Base-by-base conservation (phyloP, 345 rosid species). In the Pistacia vera region DNA sequence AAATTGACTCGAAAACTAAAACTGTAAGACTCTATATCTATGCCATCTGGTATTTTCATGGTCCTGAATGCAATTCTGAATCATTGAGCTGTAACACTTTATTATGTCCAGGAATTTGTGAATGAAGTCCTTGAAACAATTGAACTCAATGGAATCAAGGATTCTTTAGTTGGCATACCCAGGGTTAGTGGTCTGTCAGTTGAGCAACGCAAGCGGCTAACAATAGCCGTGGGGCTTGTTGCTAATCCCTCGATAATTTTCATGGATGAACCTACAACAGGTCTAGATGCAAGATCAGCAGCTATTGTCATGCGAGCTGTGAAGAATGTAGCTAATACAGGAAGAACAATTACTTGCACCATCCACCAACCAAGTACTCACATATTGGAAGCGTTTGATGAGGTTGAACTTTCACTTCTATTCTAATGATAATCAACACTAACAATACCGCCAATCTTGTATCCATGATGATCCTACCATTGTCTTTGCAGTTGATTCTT, bases 1-100 rank as follows among this genome's bases (percentile, higher is more conserved):
- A 79, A 70, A 83, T 79, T 35, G 82, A 83, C 70, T 4, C 46
- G 18, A 77, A 75, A 81, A 70, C 75, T 66, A 87, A 87, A 77
- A 71, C 36, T 30, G 90, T 87, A 68, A 55, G 79, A 17, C 25
- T 25, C 4, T 54, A 17, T 54, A 3, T 28, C 4, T 35, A 5
- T 41, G 3, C 7, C 20, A 13, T 8, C 17, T 65, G 14, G 1
- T n/a, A 20, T 65, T 25, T 25, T 25, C 25, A 35, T 38, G 12
- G 6, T 10, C 3, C 68, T 12, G 3, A 16, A 65, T 41, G 12
- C 12, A 41, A n/a, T 18, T 3, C 44, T 41, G 20, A 36, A 2
- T 44, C 17, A 25, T 25, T 0, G 25, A 25, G 25, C 25, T 25
- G 25, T 25, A 25, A 25, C 25, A 25, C 25, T 25, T 25, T 25